Conservation (phyloP, 129 eudicot genomes). For the Sambucus nigra region DNA sequence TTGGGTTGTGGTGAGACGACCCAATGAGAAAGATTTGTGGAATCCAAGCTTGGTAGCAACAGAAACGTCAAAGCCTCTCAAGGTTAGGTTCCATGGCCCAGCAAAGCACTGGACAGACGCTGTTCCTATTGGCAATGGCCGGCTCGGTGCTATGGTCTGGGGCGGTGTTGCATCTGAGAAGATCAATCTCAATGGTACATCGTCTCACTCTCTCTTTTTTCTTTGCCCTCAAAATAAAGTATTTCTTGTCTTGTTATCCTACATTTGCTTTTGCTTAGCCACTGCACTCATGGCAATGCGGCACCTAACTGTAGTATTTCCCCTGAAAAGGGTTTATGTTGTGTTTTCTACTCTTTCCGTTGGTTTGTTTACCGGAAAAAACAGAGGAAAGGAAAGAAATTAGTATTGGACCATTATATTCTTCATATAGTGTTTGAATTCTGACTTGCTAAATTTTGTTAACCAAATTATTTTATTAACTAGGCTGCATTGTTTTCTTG, state of each 20-base stretch:
- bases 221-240: not conserved
- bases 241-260: not conserved
- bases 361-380: not conserved
- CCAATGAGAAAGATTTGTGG: constrained; percentile 30
- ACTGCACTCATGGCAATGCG: not conserved
- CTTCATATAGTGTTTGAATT: no score
- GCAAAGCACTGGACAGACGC: constrained; percentile 95
- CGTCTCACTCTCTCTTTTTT: not conserved
- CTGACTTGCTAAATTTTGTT: no score
- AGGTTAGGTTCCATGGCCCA: constrained; percentile 42
- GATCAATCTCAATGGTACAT: constrained; percentile 74
- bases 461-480: no score
- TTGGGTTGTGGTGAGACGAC: constrained; percentile 18
- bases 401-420: no score
- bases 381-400: not conserved
- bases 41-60: constrained; percentile 13
- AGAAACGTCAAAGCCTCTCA: constrained; percentile 21
- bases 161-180: constrained; percentile 63
- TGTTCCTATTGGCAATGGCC: constrained; percentile 81
- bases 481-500: no score
- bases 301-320: not conserved
- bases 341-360: no score
- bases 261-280: not conserved
- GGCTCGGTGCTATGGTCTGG: constrained; percentile 86
- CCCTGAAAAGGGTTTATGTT: not conserved